phyloP scores from a whole-genome alignment of 345 rosid genomes.

The Acer yangbiense region DNA sequence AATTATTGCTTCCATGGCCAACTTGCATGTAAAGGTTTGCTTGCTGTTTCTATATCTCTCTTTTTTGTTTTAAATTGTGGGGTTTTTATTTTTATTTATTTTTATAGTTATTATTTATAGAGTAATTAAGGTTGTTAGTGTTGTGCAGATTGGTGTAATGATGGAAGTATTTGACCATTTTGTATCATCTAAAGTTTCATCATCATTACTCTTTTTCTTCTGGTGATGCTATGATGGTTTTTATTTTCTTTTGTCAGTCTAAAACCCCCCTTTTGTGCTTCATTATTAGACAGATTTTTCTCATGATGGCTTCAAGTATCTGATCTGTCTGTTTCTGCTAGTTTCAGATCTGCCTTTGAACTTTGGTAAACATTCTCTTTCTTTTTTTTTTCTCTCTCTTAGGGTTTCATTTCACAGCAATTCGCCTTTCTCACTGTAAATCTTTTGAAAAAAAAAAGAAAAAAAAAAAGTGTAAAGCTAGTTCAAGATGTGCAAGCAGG shows the following conservation, averaged over 20 bases:
- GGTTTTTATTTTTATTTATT: slow-evolving; percentile 9
- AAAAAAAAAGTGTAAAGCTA: not conserved
- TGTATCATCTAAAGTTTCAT: slow-evolving; percentile 41
- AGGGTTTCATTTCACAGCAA: slow-evolving; percentile 35
- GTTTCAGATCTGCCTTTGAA: slow-evolving; percentile 44
- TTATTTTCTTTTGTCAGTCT: slow-evolving; percentile 32
- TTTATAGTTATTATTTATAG: not conserved
- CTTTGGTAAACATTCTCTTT: slow-evolving; percentile 14
- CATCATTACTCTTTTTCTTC: slow-evolving; percentile 52
- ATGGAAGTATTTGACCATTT: slow-evolving; percentile 62
- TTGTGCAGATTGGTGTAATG: slow-evolving; percentile 62
- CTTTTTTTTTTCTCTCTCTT: slow-evolving; percentile 17
- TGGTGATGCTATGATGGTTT: slow-evolving; percentile 39
- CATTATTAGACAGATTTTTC: slow-evolving; percentile 29
- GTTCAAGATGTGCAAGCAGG: slow-evolving; percentile 9
- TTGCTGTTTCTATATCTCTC: not conserved
- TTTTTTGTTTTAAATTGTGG: slow-evolving; percentile 11
- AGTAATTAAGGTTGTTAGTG: slow-evolving; percentile 25
- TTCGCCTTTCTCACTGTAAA: slow-evolving; percentile 12
- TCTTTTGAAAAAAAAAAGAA: not conserved
- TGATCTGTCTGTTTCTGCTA: slow-evolving; percentile 51
- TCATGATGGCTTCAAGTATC: slow-evolving; percentile 44
- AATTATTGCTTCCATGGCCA: slow-evolving; percentile 52
- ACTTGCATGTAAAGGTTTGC: slow-evolving; percentile 39
- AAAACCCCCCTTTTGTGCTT: slow-evolving; percentile 25